Base-by-base conservation (phyloP, 2,329 filamentous ascomycete genomes). In the Neocatenulostroma microsporum region DNA sequence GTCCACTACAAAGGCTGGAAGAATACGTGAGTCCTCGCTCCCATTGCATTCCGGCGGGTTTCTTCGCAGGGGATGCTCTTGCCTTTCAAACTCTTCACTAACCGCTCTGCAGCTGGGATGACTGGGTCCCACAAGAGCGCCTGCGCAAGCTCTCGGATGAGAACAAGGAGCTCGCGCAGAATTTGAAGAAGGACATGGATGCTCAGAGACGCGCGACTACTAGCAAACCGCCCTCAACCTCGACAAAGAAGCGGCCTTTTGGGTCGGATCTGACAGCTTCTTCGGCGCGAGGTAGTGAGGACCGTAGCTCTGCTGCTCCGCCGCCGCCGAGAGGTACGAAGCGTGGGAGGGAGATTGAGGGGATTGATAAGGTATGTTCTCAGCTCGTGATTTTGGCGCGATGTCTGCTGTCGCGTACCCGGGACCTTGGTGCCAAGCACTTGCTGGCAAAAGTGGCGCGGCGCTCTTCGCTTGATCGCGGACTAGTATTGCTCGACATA, bases 1-100 rank as follows among this genome's bases (percentile, higher is more conserved):
- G 84, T 98, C 37, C 91, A 98, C 65, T 98, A 98, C 70, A 96
- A 96, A 65, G 91, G 91, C 56, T 98, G 91, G 91, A 98, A 98
- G 72, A 88, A 89, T 62, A 95, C 87, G 73, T 84, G 68, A 66
- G 79, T 79, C 25, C 28, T 37, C 19, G 3, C 27, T 14, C n/a
- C n/a, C n/a, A n/a, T n/a, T n/a, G n/a, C n/a, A n/a, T n/a, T n/a
- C n/a, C n/a, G n/a, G n/a, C 34, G 32, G 13, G 24, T 31, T 12
- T 8, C n/a, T 27, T 14, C 21, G n/a, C n/a, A n/a, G n/a, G n/a
- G n/a, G n/a, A n/a, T n/a, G n/a, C n/a, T 26, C 34, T 26, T 36
- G 23, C 34, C 17, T 36, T 13, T 13, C n/a, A n/a, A n/a, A n/a
- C n/a, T n/a, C n/a, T n/a, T n/a, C n/a, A n/a, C n/a, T n/a, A n/a